Base-by-base conservation (phyloP, 495 filamentous ascomycete genomes). In the Penicillium cosmopolitanum region DNA sequence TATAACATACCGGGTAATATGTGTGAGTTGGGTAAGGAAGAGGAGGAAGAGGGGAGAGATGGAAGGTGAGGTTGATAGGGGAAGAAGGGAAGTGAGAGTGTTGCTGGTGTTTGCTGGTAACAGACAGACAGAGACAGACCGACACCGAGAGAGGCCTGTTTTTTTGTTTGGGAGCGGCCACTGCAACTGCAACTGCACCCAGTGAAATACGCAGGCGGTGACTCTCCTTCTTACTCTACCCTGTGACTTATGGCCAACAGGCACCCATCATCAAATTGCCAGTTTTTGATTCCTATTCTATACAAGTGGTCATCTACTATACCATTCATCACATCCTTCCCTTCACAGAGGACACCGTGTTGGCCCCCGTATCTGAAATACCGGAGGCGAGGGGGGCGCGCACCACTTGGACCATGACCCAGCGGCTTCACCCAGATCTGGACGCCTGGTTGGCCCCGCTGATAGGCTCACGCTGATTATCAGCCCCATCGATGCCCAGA, bases 271-370 rank as follows among this genome's bases (percentile, higher is more conserved):
- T 38, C 36, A 15, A 13, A 38, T 38, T 4, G 4, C 4, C 36
- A 13, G 15, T n/a, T 38, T 38, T 12, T 7, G 5, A 31, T 31
- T 38, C 36, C 47, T 25, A 11, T 25, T 4, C 31, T 48, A 43
- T 38, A 56, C 31, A 52, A 52, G 4, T 25, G 11, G 18, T 54
- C 36, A 12, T 40, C 16, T 25, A n/a, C 16, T 19, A 16, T 47
- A 23, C 16, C 16, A 47, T 23, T 19, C 3, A 11, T 19, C 23
- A 50, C 21, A 12, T 16, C 21, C 12, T 18, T 50, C 4, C 11
- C 21, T 12, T 8, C 47, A 53, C 71, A 75, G 61, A 79, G 77
- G 77, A 78, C 77, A 80, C 77, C 53, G 75, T 80, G 77, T 79
- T 38, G 76, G 70, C 62, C 62, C 62, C 59, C 58, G 68, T 65